Percentiles rank a stretch among this genome's conserved stretches.
Conservation (phyloP, 306 rosid genomes). For the Quillaja saponaria region DNA sequence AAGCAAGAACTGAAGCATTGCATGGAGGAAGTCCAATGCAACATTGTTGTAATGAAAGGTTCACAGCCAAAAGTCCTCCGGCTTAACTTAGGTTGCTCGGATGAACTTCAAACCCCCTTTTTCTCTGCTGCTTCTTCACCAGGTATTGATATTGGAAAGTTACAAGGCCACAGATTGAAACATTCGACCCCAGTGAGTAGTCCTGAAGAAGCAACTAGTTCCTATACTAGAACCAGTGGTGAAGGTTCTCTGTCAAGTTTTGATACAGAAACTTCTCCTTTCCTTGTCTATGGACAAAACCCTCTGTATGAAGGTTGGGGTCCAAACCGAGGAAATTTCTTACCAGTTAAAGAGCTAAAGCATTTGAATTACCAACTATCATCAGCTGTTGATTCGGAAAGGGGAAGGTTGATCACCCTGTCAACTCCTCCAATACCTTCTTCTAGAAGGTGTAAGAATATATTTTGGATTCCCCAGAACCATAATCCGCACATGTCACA, state of each 20-base stretch:
- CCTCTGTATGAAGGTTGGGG: constrained; percentile 72
- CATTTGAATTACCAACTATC: constrained; percentile 42
- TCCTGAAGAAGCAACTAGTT: constrained; percentile 72
- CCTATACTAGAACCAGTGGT: constrained; percentile 54
- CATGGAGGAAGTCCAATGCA: constrained; percentile 81
- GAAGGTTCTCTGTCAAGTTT: constrained; percentile 61
- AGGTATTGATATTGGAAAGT: constrained; percentile 40
- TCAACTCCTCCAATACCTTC: constrained; percentile 42
- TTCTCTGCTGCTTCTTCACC: constrained; percentile 81
- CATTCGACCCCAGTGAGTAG: constrained; percentile 84
- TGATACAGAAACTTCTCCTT: constrained; percentile 59
- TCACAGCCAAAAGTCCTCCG: constrained; percentile 76
- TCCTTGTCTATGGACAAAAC: constrained; percentile 74
- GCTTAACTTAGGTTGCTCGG: constrained; percentile 70
- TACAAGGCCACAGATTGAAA: constrained; percentile 60
- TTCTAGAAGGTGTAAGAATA: constrained; percentile 37
- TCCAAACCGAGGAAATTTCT: constrained; percentile 35
- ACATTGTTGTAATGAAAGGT: constrained; percentile 81
- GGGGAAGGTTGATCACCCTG: constrained; percentile 45
- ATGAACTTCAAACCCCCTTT: constrained; percentile 77
- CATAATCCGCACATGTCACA: constrained; percentile 44
- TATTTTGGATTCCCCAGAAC: constrained; percentile 61
- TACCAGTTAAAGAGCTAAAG: constrained; percentile 35
- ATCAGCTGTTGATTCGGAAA: constrained; percentile 43
- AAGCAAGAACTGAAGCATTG: constrained; percentile 89